Evolutionary conservation across 2,329 filamentous ascomycete species (phyloP).

Genomic region (Thelonectria olida): DNA sequence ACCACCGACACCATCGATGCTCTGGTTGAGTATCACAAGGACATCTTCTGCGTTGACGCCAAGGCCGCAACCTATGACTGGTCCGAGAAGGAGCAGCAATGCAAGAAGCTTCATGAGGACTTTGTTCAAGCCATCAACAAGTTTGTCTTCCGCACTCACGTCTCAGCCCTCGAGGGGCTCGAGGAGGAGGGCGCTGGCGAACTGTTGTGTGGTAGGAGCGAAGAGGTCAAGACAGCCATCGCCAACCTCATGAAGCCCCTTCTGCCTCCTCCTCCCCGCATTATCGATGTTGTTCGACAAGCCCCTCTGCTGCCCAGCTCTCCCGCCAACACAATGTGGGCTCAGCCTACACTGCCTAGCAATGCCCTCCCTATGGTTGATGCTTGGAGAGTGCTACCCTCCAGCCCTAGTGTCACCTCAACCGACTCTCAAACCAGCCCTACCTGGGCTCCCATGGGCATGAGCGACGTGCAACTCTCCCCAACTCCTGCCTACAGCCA

Average conservation of each 20-base stretch:
- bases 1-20: slow-evolving; percentile 93
- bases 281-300: slow-evolving; percentile 89
- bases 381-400: slow-evolving; percentile 89
- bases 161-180: slow-evolving; percentile 89
- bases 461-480: slow-evolving; percentile 80
- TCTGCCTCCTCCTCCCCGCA: slow-evolving; percentile 84
- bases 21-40: slow-evolving; percentile 95
- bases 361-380: slow-evolving; percentile 74
- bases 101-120: slow-evolving; percentile 97
- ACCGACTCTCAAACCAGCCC: slow-evolving; percentile 74
- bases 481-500: slow-evolving; percentile 80
- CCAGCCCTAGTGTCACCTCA: slow-evolving; percentile 82
- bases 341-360: slow-evolving; percentile 72
- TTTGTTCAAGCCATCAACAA: slow-evolving; percentile 97
- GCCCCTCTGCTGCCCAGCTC: slow-evolving; percentile 88
- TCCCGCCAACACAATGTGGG: slow-evolving; percentile 82
- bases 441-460: slow-evolving; percentile 82
- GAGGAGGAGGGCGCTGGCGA: slow-evolving; percentile 97
- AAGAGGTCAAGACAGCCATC: slow-evolving; percentile 91
- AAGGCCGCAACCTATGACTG: slow-evolving; percentile 91
- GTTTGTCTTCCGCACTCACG: slow-evolving; percentile 92
- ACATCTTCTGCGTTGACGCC: slow-evolving; percentile 90
- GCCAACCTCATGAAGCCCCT: slow-evolving; percentile 87
- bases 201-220: slow-evolving; percentile 87
- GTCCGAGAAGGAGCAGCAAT: slow-evolving; percentile 94